Base-by-base conservation (phyloP, 352 stramenopile species). In the Phytophthora ohioensis region DNA sequence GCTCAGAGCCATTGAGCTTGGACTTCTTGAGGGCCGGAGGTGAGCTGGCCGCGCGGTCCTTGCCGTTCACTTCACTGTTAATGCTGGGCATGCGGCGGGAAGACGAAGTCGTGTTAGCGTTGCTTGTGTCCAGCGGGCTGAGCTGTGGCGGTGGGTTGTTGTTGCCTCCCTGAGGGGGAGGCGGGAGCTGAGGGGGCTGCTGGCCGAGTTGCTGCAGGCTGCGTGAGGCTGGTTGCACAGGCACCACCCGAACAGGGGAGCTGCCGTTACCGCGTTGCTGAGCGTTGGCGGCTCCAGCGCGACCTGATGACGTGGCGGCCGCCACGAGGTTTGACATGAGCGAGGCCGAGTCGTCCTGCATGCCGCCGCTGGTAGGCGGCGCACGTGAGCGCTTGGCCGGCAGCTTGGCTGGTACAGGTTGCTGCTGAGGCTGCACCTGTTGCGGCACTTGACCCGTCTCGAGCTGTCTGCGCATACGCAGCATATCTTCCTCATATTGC, bases 401-500 rank as follows among this genome's bases (percentile, higher is more conserved):
- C 10, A 90, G 70, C 69, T 92, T 92, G 38, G 73, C 69, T 0
- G 67, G 30, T 15, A 54, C 41, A 1, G 61, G 36, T 46, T 73
- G 81, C 54, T 84, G 67, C 27, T 88, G 86, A 34, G 75, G 68
- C 34, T 69, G 69, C 3, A 84, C 67, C 67, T 88, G 84, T 53
- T 76, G 75, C 43, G 61, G 52, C 5, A 72, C 68, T 38, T 67
- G 67, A 57, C 88, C 82, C 15, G 85, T 84, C 68, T 95, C 86
- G 48, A 95, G 71, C 71, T 95, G 88, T 11, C 87, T 75, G 5
- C 88, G 88, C 87, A 95, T 90, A 56, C 87, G 87, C 61, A 94
- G 75, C 67, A 95, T 81, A 57, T 95, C 88, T 42, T 95, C 88
- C 57, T 95, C 88, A 65, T 95, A 95, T 64, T 94, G 87, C 71